Evolutionary conservation across 2,329 filamentous ascomycete species (phyloP), one percentile per base, ranked within the genome.

Genomic region (Clarireedia sp.): DNA sequence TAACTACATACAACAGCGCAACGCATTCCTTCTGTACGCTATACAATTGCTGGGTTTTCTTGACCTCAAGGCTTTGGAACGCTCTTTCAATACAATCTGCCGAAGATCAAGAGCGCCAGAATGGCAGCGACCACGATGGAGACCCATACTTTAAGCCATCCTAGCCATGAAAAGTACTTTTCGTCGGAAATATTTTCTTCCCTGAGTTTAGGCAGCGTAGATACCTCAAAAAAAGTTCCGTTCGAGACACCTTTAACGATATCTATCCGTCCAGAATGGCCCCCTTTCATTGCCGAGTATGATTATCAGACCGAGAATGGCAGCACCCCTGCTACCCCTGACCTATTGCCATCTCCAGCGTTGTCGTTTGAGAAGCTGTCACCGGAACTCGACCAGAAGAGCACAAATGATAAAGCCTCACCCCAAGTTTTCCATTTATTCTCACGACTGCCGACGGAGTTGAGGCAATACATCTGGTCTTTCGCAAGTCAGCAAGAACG

Each of bases 301-400:
- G 52, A 54, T 16, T 54, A 54, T 19, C 52, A 54, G 49, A 14
- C 41, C 5, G 52, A 54, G 23, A 54, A 29, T 21, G 19, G 26
- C 10, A 24, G 16, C 38, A 36, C 29, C n/a, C 17, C n/a, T 54
- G 12, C 19, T 36, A 23, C 36, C 7, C 17, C 43, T 5, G 23
- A 26, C 4, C 24, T 23, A 10, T 23, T 26, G 24, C 45, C 45
- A 33, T 54, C 52, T 23, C 45, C 52, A 14, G 37, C 37, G 43
- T 54, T 54, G 23, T 43, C 45, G 40, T 54, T 54, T 36, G 45
- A 54, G 46, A 14, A 43, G 36, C 26, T 54, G 7, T 36, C 19
- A 12, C 12, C 40, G n/a, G 17, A 50, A 17, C n/a, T 23, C 29
- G 16, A 24, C n/a, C 23, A 14, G 2, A 10, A 16, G 14, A 38